Percentiles rank a stretch among this genome's conserved stretches.
Conservation (phyloP, 495 filamentous ascomycete species). For the Aspergillus hancockii region DNA sequence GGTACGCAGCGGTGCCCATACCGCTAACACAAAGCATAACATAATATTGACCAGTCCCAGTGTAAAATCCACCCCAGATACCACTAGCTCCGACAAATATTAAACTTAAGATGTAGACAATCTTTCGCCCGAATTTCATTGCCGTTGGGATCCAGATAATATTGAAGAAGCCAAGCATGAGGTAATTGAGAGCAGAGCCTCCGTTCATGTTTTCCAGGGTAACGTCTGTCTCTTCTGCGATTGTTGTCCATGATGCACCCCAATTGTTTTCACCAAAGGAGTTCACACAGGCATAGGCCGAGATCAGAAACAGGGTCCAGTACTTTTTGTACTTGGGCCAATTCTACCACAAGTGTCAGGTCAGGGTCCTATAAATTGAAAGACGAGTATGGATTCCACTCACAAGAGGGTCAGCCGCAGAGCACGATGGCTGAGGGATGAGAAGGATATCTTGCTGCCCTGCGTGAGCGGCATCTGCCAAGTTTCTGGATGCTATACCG, state of each 20-base stretch:
- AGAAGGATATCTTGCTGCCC: conserved; percentile 32
- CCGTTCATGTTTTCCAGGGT: conserved; percentile 34
- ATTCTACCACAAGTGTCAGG: conserved; percentile 15
- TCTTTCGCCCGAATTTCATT: conserved; percentile 36
- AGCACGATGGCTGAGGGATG: conserved; percentile 30
- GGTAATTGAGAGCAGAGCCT: conserved; percentile 33
- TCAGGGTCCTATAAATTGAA: background rate
- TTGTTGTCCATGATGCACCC: conserved; percentile 33
- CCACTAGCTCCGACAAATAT: conserved; percentile 22
- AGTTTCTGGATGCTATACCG: conserved; percentile 17
- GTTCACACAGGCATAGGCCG: conserved; percentile 30
- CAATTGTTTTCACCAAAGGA: conserved; percentile 35
- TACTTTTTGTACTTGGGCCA: conserved; percentile 30
- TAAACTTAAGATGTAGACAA: conserved; percentile 32
- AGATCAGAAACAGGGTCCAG: conserved; percentile 30
- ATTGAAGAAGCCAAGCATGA: conserved; percentile 37
- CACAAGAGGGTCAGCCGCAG: conserved; percentile 33
- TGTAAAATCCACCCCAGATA: conserved; percentile 29
- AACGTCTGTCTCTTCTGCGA: conserved; percentile 31
- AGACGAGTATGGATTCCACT: background rate
- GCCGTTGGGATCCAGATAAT: conserved; percentile 38
- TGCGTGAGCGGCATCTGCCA: conserved; percentile 23
- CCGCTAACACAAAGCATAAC: conserved; percentile 26
- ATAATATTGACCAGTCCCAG: conserved; percentile 29
- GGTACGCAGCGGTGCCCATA: conserved; percentile 33